Evolutionary conservation across 768 basidiomycete genomes (phyloP).

Genomic region (Tremella mesenterica): DNA sequence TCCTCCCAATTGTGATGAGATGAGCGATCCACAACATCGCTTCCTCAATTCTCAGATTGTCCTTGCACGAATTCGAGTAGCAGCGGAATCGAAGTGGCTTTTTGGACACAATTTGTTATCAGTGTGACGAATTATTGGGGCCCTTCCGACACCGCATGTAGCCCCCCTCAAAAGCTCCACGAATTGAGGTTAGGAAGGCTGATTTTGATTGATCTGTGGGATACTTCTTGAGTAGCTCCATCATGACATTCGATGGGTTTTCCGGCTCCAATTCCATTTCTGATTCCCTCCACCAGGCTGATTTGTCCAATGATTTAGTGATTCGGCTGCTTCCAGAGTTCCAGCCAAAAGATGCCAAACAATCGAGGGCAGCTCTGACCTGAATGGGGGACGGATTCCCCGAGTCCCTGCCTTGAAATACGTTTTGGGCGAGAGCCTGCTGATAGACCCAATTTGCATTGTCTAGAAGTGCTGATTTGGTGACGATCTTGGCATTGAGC

Average conservation of each 20-base stretch:
- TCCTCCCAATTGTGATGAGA: not conserved
- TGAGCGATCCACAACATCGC: not conserved
- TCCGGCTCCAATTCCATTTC: not conserved
- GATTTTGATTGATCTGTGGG: not conserved
- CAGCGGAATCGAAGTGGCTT: not conserved
- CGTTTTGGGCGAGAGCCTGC: constrained; percentile 2
- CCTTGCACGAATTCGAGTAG: not conserved
- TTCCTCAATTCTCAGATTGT: not conserved
- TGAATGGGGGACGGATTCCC: constrained; percentile 4
- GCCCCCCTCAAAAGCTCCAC: not conserved
- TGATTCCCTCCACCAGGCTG: not conserved
- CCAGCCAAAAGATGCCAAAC: constrained; percentile 17
- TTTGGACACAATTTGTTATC: not conserved
- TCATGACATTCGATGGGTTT: not conserved
- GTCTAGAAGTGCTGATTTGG: not conserved
- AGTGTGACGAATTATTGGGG: not conserved
- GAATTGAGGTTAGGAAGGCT: not conserved
- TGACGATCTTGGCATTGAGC: constrained; percentile 4
- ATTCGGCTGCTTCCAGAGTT: constrained; percentile 1
- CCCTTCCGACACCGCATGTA: not conserved
- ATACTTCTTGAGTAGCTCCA: not conserved
- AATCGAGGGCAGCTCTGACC: constrained; percentile 5
- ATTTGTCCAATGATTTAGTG: not conserved
- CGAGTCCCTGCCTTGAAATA: constrained; percentile 1
- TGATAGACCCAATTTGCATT: constrained; percentile 25